These are phyloP conservation scores for Boechera retrofracta DNA, from an alignment of 345 rosid genomes.

Conservation along the genomic window DNA sequence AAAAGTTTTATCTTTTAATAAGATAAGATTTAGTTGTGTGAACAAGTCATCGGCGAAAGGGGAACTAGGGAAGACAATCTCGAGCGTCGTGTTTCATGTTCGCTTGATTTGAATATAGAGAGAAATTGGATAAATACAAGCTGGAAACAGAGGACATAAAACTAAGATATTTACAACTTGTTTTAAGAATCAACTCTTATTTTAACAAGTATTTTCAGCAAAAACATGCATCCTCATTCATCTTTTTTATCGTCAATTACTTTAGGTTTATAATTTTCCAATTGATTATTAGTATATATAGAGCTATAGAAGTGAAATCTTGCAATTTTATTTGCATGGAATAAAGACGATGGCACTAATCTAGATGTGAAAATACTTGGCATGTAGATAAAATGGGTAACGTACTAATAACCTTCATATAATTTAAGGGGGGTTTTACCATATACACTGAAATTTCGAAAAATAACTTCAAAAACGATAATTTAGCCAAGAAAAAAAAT, in stretches of 20 bases:
- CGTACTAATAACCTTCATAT: neutral
- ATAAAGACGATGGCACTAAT: neutral
- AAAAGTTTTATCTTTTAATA: constrained; percentile 1
- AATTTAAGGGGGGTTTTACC: neutral
- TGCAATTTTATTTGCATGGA: neutral
- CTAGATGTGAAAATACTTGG: neutral
- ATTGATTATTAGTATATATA: neutral
- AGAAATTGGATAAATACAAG: constrained; percentile 7
- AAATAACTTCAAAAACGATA: neutral
- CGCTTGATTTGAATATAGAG: constrained; percentile 17
- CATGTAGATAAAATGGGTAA: neutral
- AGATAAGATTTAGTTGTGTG: constrained; percentile 8
- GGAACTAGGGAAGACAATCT: constrained; percentile 30
- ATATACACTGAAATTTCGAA: neutral
- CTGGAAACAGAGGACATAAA: constrained; percentile 28
- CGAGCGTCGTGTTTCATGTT: constrained; percentile 41
- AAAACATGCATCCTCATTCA: neutral
- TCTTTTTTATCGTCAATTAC: neutral
- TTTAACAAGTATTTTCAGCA: neutral
- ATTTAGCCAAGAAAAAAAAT: neutral
- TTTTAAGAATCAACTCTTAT: neutral
- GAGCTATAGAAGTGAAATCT: neutral
- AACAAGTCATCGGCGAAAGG: constrained; percentile 33
- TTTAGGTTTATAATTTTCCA: neutral
- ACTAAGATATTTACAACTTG: constrained; percentile 34